Percentiles rank a stretch among this genome's conserved stretches.
These are phyloP conservation scores for Xylaria multiplex DNA, from an alignment of 2,329 filamentous ascomycete species.

Conservation along the genomic window DNA sequence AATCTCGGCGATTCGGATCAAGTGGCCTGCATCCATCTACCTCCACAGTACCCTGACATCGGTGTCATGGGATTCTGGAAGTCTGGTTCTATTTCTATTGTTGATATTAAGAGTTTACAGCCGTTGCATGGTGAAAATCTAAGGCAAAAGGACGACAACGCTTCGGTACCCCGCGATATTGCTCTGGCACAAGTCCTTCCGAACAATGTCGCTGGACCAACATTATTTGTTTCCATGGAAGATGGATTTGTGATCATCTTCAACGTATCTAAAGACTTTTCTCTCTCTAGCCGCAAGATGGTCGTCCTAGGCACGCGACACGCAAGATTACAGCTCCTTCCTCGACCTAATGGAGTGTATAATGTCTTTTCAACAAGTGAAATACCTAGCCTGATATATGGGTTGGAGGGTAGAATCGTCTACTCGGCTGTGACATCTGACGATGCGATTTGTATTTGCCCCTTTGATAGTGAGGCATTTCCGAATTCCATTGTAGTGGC, in stretches of 20 bases:
- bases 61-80: conserved; percentile 91
- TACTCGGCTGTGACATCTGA: conserved; percentile 95
- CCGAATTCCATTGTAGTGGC: conserved; percentile 84
- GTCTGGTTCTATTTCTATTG: conserved; percentile 79
- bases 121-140: conserved; percentile 73
- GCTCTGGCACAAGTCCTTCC: conserved; percentile 82
- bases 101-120: conserved; percentile 73
- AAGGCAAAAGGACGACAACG: conserved; percentile 68
- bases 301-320: conserved; percentile 88
- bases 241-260: conserved; percentile 92
- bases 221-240: conserved; percentile 88
- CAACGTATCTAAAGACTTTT: conserved; percentile 71
- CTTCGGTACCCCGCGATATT: conserved; percentile 85
- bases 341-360: conserved; percentile 71
- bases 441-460: conserved; percentile 81
- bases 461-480: conserved; percentile 84
- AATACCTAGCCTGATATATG: conserved; percentile 93
- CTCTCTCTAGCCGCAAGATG: conserved; percentile 78
- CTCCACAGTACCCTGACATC: conserved; percentile 68
- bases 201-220: conserved; percentile 66
- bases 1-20: conserved; percentile 75
- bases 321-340: conserved; percentile 81
- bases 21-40: conserved; percentile 84
- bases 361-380: conserved; percentile 95
- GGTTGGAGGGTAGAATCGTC: conserved; percentile 84